Evolutionary conservation across 2,329 filamentous ascomycete genomes (phyloP), one percentile per base, ranked within the genome.

Genomic region (Botrytis elliptica): DNA sequence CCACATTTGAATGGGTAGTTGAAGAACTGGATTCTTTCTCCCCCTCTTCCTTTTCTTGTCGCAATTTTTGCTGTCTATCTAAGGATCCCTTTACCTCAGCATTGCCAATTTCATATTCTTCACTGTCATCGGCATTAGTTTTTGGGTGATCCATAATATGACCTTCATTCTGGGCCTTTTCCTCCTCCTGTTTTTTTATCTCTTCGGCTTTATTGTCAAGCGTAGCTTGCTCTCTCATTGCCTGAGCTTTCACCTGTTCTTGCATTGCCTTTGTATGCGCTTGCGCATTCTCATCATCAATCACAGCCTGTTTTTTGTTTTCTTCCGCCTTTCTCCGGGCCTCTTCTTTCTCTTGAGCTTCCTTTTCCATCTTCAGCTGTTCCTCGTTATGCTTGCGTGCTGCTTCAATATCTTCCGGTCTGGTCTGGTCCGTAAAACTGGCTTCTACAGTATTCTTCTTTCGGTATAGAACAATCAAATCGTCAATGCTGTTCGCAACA

Each of bases 401-500:
- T 16, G 38, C 66, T 46, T 59, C 68, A 38, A 20, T 63, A 60
- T 75, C 70, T 52, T 63, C 62, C 16, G 46, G 52, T 70, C 55
- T 76, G 59, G 81, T 80, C 42, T 79, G 75, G 44, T 82, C 80
- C 68, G 79, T 79, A 60, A 81, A 82, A 75, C 80, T 81, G 59
- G 71, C 74, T 62, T 77, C 76, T 25, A 67, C 76, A 10, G 83
- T 76, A 4, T 76, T 79, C 2, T 83, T 82, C 65, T 85, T 83
- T 63, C 85, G 82, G 75, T 86, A 87, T 6, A 88, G 77, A 1
- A 82, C 84, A 1, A 83, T 74, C 14, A 88, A 80, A 73, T 87
- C 83, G 59, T 86, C 83, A 52, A 88, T 79, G 22, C 82, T 81
- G 33, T 82, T 79, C 67, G 84, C 85, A 0, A 86, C 84, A 75